Evolutionary conservation across 2,329 filamentous ascomycete genomes (phyloP), one percentile per base, ranked within the genome.

Genomic region (Fusarium dlaminii): DNA sequence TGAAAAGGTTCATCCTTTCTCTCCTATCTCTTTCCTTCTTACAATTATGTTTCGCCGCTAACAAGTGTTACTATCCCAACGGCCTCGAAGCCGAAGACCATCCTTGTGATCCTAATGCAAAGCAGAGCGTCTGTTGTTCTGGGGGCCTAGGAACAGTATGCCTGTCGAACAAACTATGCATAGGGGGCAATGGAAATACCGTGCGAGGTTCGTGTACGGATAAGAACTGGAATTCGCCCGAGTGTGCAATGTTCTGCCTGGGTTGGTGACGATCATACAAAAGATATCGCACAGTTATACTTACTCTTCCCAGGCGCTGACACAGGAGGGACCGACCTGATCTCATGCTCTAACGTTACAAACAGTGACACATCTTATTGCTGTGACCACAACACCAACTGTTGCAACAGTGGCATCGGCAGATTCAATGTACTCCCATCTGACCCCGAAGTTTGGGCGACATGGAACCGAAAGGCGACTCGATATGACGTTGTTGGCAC

Each of bases 321-420:
- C 2, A 46, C 12, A n/a, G 77, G 76, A 40, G 78, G 78, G 27
- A 76, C 77, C 13, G 75, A 79, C 58, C 49, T 79, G 39, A 69
- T 78, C 56, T 78, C 73, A 6, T 79, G 77, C 51, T 71, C 72
- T 0, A 79, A 79, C 30, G 61, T 73, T n/a, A 79, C 78, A 4
- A 49, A 65, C 17, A 76, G 49, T 49, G 72, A 75, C 39, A 75
- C 61, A 10, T 78, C 75, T 8, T 79, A 77, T 46, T 79, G 77
- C 30, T 79, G 77, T 42, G 75, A 78, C 46, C 72, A 78, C 59
- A 73, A 65, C 12, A 29, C 43, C 15, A 59, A 64, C 42, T 79
- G 77, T 24, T 79, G 77, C 51, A 65, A 79, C 27, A 75, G 64
- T 12, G 78, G 76, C 36, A 73, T 77, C 22, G 73, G 76, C 12